These are phyloP conservation scores for Hygrophoropsis aurantiaca DNA, from an alignment of 768 basidiomycete genomes.

Conservation along the genomic window DNA sequence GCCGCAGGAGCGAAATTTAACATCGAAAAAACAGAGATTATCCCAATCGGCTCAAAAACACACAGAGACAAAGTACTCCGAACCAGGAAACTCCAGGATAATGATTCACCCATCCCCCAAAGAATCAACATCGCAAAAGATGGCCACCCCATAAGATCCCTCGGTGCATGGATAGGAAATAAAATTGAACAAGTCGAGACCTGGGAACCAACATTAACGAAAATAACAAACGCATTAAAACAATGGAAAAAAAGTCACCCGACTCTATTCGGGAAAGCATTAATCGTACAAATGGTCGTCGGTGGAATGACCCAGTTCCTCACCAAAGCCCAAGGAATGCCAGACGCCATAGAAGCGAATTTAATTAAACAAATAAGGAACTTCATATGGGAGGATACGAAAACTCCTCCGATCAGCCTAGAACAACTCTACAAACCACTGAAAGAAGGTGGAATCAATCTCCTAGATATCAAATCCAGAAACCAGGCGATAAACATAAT, in stretches of 20 bases:
- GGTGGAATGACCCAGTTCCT: constrained; percentile 27
- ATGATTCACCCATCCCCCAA: constrained; percentile 6
- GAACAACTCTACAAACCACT: constrained; percentile 4
- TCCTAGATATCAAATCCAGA: constrained; percentile 10
- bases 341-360: constrained; percentile 2
- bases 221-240: too few species aligned
- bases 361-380: background rate
- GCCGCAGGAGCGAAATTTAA: constrained; percentile 9
- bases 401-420: background rate
- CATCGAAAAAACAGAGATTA: too few species aligned
- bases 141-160: constrained; percentile 23
- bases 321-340: constrained; percentile 26
- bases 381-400: constrained; percentile 12
- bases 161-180: constrained; percentile 36
- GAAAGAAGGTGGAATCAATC: constrained; percentile 5
- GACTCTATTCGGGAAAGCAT: constrained; percentile 23
- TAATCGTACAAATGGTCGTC: constrained; percentile 15
- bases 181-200: constrained; percentile 17
- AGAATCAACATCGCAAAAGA: constrained; percentile 28
- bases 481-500: constrained; percentile 13
- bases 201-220: too few species aligned
- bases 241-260: too few species aligned
- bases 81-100: constrained; percentile 4
- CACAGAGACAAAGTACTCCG: constrained; percentile 12
- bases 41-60: constrained; percentile 16